Base-by-base conservation (phyloP, 2,329 filamentous ascomycete genomes). In the Beauveria rudraprayagi region DNA sequence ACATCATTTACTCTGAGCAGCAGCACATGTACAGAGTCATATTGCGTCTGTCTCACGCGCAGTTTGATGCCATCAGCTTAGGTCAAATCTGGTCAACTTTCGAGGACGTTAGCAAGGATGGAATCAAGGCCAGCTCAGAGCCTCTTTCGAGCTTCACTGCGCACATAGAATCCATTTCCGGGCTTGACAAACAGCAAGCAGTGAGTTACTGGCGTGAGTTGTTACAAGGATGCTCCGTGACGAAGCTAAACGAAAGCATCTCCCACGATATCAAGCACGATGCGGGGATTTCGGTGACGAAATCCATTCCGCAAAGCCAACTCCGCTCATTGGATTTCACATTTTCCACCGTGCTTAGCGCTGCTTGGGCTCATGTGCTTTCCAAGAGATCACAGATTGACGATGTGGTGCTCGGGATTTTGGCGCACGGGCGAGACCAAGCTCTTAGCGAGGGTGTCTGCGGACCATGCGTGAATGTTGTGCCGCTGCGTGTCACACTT, bases 401-500 rank as follows among this genome's bases (percentile, higher is more conserved):
- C 44, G 61, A 63, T 34, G 40, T 63, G 9, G 52, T 63, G 5
- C 59, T 63, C 22, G 61, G 57, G 1, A 34, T 53, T 11, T n/a
- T 52, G n/a, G n/a, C 48, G 2, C 48, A 53, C 28, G 57, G 57
- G 5, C 57, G 57, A 19, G 41, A 46, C 56, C 34, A 52, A 6
- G 26, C 26, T 3, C 19, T 28, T 40, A 53, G 47, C 19, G 57
- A 52, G 40, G 30, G 26, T 19, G 80, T 85, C 37, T 77, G 82
- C 61, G 85, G 85, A 0, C 84, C 84, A 0, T 85, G 83, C 61
- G 83, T 84, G 75, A 83, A 86, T 63, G 82, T 85, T 65, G 77
- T 85, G 1, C 84, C 85, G 0, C 77, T 86, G 50, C 77, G 84
- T 17, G 78, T 86, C 14, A 73, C 71, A 10, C 81, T 87, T 64